A percentile compares a stretch with the other conserved stretches of the same genome.
Evolutionary conservation across 306 rosid genomes (phyloP).

Genomic region (Cicer bijugum): DNA sequence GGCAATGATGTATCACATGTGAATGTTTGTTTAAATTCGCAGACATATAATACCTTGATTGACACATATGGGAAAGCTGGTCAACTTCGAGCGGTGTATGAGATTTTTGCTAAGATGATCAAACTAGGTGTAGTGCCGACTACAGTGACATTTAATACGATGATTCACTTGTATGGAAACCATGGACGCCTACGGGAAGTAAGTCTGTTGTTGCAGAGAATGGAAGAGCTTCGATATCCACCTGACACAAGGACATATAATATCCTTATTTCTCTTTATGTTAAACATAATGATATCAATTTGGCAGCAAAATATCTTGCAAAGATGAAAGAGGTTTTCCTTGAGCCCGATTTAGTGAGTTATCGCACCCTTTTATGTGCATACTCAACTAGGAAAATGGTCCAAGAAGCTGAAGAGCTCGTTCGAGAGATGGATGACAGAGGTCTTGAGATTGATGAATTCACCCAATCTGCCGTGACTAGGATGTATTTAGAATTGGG

Average conservation of each 20-base stretch:
- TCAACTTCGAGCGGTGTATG: slow-evolving; percentile 61
- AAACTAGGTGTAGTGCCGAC: slow-evolving; percentile 66
- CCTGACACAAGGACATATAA: slow-evolving; percentile 79
- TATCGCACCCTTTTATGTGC: slow-evolving; percentile 75
- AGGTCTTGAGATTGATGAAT: slow-evolving; percentile 73
- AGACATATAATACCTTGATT: slow-evolving; percentile 69
- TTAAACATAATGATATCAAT: slow-evolving; percentile 60
- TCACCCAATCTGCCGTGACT: slow-evolving; percentile 75
- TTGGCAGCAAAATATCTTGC: slow-evolving; percentile 62
- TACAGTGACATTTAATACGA: slow-evolving; percentile 76
- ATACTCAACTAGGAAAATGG: slow-evolving; percentile 76
- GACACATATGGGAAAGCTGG: slow-evolving; percentile 80
- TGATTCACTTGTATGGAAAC: slow-evolving; percentile 82
- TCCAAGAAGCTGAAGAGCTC: slow-evolving; percentile 63
- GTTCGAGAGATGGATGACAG: slow-evolving; percentile 69
- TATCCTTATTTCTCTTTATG: slow-evolving; percentile 65
- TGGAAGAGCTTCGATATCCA: slow-evolving; percentile 69
- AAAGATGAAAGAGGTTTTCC: slow-evolving; percentile 64
- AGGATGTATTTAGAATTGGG: slow-evolving; percentile 74
- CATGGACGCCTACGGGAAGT: slow-evolving; percentile 61
- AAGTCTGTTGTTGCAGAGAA: slow-evolving; percentile 59
- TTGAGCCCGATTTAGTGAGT: slow-evolving; percentile 68
- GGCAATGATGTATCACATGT: slow-evolving; percentile 29
- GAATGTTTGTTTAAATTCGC: slow-evolving; percentile 57
- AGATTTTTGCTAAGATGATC: slow-evolving; percentile 70